These are phyloP conservation scores for Ustilago loliicola DNA, from an alignment of 1,284 basidiomycete genomes.

Conservation along the genomic window DNA sequence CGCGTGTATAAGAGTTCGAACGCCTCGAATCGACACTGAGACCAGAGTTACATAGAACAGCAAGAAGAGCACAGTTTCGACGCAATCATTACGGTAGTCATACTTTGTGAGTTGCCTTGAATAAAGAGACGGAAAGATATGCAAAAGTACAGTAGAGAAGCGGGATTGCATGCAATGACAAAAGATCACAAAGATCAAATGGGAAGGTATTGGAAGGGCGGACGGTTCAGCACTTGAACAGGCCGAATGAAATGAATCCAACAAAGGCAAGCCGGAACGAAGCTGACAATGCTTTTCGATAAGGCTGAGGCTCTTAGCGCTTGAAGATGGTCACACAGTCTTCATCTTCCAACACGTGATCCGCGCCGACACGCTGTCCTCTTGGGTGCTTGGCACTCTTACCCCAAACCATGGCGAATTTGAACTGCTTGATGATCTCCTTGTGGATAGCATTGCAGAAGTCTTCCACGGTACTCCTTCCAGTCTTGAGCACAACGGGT, in stretches of 20 bases:
- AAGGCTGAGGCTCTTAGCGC: conserved; percentile 25
- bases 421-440: conserved; percentile 92
- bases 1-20: neutral
- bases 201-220: neutral
- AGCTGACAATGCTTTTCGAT: neutral
- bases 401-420: conserved; percentile 91
- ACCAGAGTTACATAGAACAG: neutral
- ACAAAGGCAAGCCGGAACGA: neutral
- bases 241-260: neutral
- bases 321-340: conserved; percentile 64
- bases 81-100: neutral
- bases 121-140: conserved; percentile 1
- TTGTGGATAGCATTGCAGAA: conserved; percentile 86
- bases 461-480: conserved; percentile 81
- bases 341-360: conserved; percentile 64
- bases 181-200: conserved; percentile 1
- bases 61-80: neutral
- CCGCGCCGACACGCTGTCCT: conserved; percentile 90
- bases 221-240: conserved; percentile 43
- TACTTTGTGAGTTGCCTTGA: conserved; percentile 2
- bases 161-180: conserved; percentile 6
- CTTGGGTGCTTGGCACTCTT: conserved; percentile 93
- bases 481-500: conserved; percentile 78
- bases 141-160: conserved; percentile 13
- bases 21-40: neutral